phyloP scores from a whole-genome alignment of 495 filamentous ascomycete species.

The Pseudoneurospora amorphoporcata region DNA sequence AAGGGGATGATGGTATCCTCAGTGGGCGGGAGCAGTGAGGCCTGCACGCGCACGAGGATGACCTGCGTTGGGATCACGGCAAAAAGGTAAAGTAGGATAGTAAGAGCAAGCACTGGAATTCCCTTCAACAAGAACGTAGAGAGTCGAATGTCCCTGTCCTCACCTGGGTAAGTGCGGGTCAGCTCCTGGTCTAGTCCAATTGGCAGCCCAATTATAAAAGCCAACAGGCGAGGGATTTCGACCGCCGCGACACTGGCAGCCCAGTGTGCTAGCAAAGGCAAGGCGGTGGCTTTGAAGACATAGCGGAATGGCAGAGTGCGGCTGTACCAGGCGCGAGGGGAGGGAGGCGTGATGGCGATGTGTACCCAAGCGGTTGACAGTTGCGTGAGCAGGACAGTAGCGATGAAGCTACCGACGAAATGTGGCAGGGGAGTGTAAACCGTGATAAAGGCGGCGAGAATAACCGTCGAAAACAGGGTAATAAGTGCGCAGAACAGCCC shows the following conservation, averaged over 20 bases:
- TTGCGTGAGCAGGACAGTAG: slow-evolving; percentile 25
- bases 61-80: slow-evolving; percentile 32
- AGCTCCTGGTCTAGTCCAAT: slow-evolving; percentile 4
- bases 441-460: slow-evolving; percentile 11
- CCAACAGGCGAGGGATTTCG: slow-evolving; percentile 18
- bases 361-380: slow-evolving; percentile 34
- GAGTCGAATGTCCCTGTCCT: background rate
- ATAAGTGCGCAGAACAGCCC: slow-evolving; percentile 25
- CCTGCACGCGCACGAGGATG: slow-evolving; percentile 38
- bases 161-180: no score
- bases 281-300: slow-evolving; percentile 32
- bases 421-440: slow-evolving; percentile 13
- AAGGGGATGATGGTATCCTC: slow-evolving; percentile 41
- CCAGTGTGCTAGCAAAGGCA: slow-evolving; percentile 28
- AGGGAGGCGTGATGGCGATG: slow-evolving; percentile 33
- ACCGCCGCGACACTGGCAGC: slow-evolving; percentile 16
- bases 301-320: slow-evolving; percentile 35
- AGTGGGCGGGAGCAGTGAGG: slow-evolving; percentile 39
- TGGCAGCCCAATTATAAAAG: slow-evolving; percentile 19
- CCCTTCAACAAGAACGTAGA: slow-evolving; percentile 21
- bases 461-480: slow-evolving; percentile 4
- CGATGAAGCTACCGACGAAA: slow-evolving; percentile 23
- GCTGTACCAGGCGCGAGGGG: slow-evolving; percentile 26
- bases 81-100: slow-evolving; percentile 19
- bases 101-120: slow-evolving; percentile 17